Evolutionary conservation across 208 protist species (phyloP), one percentile per base, ranked within the genome.

Genomic region (Wallacemonas rigidus): DNA sequence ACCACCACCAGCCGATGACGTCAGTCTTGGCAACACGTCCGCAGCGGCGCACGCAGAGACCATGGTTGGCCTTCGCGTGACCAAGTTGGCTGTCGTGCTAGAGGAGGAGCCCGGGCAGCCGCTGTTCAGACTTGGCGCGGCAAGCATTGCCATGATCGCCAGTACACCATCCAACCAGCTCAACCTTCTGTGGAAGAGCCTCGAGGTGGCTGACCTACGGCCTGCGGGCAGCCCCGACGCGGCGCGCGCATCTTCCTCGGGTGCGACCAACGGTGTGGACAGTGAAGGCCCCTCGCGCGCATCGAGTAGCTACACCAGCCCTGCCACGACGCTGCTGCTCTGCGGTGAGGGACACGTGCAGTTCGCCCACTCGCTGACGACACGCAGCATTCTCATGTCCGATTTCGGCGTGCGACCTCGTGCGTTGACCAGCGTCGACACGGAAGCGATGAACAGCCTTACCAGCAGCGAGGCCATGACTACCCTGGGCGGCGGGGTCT

Each of bases 331-430:
- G 12, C 79, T 94, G 69, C 15, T 96, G 54, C 61, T 78, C 35
- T 90, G 83, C 68, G 85, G 86, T 35, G 74, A 77, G n/a, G 87
- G 91, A 36, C 64, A 72, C 55, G 69, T 92, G 45, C 77, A 86
- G 43, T 45, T 92, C 50, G 69, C 74, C 17, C 74, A 89, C 38
- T 80, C 86, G 38, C 75, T 91, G 38, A 92, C 86, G 15, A 88
- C 87, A 35, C 79, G 72, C 41, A 47, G 44, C 44, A 81, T 80
- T 40, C 62, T 94, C 17, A 71, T 87, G 70, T 72, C 61, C 4
- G 81, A 83, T 65, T 87, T 92, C 60, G 82, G 85, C 48, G 69
- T 84, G 14, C 77, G 78, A 26, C 75, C 55, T 7, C 81, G 45
- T 58, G 76, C 74, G 11, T 43, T 72, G 41, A 48, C 63, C 47